Base-by-base conservation (phyloP, 148 eudicot genomes). In the Diospyros kaki region DNA sequence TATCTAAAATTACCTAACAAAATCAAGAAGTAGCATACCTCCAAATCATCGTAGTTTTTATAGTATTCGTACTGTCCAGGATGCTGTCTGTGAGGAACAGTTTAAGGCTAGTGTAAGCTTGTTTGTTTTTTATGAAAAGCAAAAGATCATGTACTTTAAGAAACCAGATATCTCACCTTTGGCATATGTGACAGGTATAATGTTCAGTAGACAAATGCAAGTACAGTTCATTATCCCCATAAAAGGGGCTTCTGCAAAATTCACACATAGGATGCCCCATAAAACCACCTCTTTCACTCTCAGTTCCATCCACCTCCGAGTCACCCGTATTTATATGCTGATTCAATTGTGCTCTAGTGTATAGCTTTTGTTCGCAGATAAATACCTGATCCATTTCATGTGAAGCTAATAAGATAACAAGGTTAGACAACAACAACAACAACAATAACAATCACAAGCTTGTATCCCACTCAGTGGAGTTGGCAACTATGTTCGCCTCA, bases 251-350 rank as follows among this genome's bases (percentile, higher is more conserved):
- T 41, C 79, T 83, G 75, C 99, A 95, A 81, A 95, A 95, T 81
- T 92, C 97, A 83, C 99, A 95, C 38, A 81, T 73, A 73, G 99
- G 97, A 86, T 95, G 99, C 46, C 99, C 99, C 74, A 81, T 75
- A 73, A 95, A 95, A 60, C 99, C 99, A 79, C 97, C 98, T 83
- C 98, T 85, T 78, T 95, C 98, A 83, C 91, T 89, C 84, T 92
- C 99, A 64, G 90, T 89, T 44, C 99, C 99, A 87, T 95, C 99
- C 61, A 92, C 97, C 82, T 84, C 91, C 2, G 99, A 92, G 77
- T 95, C 94, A 69, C 99, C 99, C 9, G 96, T 79, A 68, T 86
- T 85, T 79, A 82, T 95, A 76, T 95, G 97, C 80, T 86, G 97
- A 77, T 78, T 90, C 75, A 95, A 79, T 81, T 95, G 99, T 18